Percentiles rank a stretch among this genome's conserved stretches.
Evolutionary conservation across 495 filamentous ascomycete genomes (phyloP).

Genomic region (Letharia columbiana): DNA sequence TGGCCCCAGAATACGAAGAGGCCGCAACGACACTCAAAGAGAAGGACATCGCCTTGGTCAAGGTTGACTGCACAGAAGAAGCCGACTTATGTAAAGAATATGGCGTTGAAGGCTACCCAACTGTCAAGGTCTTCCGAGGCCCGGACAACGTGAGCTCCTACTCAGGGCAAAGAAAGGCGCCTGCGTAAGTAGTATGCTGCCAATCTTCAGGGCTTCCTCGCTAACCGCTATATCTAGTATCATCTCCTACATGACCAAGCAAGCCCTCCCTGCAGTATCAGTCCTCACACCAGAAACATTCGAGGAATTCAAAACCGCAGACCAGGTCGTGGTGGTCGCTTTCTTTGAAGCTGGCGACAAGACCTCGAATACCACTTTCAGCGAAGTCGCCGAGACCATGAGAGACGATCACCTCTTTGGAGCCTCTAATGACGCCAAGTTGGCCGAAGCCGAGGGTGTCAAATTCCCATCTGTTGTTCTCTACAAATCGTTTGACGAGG

Average conservation of each 20-base stretch:
- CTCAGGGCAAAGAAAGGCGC: constrained; percentile 79
- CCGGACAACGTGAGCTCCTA: constrained; percentile 76
- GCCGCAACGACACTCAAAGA: constrained; percentile 89
- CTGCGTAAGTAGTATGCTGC: constrained; percentile 54
- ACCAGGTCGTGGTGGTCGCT: constrained; percentile 91
- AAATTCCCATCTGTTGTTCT: constrained; percentile 80
- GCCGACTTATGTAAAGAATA: constrained; percentile 79
- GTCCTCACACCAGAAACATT: constrained; percentile 66
- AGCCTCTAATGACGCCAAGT: constrained; percentile 65
- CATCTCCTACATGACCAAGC: constrained; percentile 98
- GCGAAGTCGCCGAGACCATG: constrained; percentile 67
- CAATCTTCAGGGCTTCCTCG: background rate
- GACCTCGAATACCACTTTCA: constrained; percentile 71
- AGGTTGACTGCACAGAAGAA: constrained; percentile 96
- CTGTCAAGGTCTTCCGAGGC: constrained; percentile 97
- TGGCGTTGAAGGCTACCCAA: constrained; percentile 95
- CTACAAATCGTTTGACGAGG: constrained; percentile 98
- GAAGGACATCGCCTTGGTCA: constrained; percentile 85
- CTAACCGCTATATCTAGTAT: constrained; percentile 46
- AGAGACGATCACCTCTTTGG: constrained; percentile 91
- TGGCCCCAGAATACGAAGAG: constrained; percentile 85
- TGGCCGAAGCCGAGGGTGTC: constrained; percentile 86
- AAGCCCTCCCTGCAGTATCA: constrained; percentile 89
- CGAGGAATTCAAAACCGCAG: constrained; percentile 92
- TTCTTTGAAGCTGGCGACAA: constrained; percentile 83